phyloP scores from a whole-genome alignment of 2,329 filamentous ascomycete species.

The Cercospora zeina region DNA sequence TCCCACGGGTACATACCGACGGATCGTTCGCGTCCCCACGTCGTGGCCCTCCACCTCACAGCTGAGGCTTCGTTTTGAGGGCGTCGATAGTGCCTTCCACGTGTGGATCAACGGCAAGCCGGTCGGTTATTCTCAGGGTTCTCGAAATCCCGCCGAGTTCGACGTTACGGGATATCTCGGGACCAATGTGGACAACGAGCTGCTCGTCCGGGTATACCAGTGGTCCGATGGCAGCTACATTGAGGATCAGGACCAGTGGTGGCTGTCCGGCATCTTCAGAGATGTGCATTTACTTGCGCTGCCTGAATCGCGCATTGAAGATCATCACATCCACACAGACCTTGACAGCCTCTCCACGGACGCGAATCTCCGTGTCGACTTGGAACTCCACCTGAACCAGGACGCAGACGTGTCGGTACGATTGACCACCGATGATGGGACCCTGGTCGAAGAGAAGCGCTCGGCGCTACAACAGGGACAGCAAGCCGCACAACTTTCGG shows the following conservation, averaged over 20 bases:
- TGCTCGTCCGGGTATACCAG: slow-evolving; percentile 66
- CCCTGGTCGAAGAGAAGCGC: background rate
- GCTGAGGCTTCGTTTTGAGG: slow-evolving; percentile 65
- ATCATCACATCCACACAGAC: slow-evolving; percentile 57
- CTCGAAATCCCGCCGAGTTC: slow-evolving; percentile 68
- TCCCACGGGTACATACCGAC: slow-evolving; percentile 62
- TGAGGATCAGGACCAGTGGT: slow-evolving; percentile 61
- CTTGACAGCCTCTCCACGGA: slow-evolving; percentile 55
- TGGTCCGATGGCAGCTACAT: slow-evolving; percentile 68
- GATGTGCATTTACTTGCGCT: slow-evolving; percentile 65
- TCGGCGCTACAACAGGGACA: background rate
- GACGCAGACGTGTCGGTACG: slow-evolving; percentile 20
- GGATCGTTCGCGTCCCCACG: slow-evolving; percentile 55
- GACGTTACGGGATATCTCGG: slow-evolving; percentile 59
- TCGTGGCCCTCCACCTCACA: slow-evolving; percentile 52
- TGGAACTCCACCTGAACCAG: slow-evolving; percentile 36
- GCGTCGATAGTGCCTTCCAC: slow-evolving; percentile 69
- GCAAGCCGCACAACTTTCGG: slow-evolving; percentile 24
- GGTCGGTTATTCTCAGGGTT: slow-evolving; percentile 67
- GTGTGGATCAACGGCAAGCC: slow-evolving; percentile 64
- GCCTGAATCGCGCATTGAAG: slow-evolving; percentile 55
- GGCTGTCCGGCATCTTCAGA: slow-evolving; percentile 68
- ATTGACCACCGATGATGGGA: slow-evolving; percentile 23
- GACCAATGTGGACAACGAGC: slow-evolving; percentile 51
- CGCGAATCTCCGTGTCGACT: slow-evolving; percentile 53